Evolutionary conservation across 2,329 filamentous ascomycete species (phyloP), one percentile per base, ranked within the genome.

Genomic region (Exophiala aquamarina): DNA sequence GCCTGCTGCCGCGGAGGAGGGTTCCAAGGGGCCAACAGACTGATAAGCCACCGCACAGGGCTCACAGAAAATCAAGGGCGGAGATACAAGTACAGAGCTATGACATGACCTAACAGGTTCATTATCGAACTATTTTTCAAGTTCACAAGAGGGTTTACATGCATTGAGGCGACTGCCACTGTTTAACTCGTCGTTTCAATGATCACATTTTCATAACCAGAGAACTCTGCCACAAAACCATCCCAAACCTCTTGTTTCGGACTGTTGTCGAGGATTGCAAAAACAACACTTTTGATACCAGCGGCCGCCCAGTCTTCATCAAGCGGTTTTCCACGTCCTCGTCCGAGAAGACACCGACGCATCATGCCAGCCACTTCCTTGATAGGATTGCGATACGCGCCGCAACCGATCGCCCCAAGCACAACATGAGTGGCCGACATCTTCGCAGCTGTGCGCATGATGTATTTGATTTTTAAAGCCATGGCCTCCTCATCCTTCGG

Each of bases 351-450:
- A 13, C 15, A 13, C 10, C 35, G 35, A 21, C 35, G 35, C 35
- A 37, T 37, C 15, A 37, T 37, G 10, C 14, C 15, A 17, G 50
- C 50, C 20, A 50, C 39, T 31, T 50, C 40, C 3, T 26, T 18
- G n/a, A 50, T 37, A 3, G 51, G 51, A 37, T 54, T 54, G 1
- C 41, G 23, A 19, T 44, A 54, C 3, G 48, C 51, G 18, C 51
- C 51, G 32, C 51, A 54, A 3, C 51, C 51, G 34, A 44, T 47
- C 2, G 51, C 51, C 7, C 47, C 47, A 5, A 54, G 36, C 9
- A 54, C 51, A 8, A 50, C 34, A 18, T 43, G 44, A 21, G 32
- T 39, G 13, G 41, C 47, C 8, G 38, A 44, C 19, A 48, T 50
- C n/a, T 23, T 37, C 23, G 14, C 39, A 4, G 40, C 39, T 19